Evolutionary conservation across 331 rosid species (phyloP).

Genomic region (Malus hybrid): DNA sequence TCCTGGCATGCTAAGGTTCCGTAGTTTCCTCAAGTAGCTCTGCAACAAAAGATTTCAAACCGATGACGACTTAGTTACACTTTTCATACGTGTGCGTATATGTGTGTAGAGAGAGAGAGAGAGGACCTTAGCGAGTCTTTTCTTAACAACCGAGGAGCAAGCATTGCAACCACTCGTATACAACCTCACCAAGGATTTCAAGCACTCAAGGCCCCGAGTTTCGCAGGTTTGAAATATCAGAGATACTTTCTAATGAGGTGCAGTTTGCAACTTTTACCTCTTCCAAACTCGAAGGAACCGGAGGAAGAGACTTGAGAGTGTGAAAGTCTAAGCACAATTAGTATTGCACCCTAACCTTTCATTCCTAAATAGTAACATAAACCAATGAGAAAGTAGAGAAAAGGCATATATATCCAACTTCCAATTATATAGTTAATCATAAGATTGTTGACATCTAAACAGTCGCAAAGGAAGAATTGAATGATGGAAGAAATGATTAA

Average conservation of each 20-base stretch:
- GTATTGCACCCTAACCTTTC: background rate
- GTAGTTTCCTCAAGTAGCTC: slow-evolving; percentile 41
- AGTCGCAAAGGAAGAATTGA: background rate
- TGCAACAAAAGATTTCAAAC: slow-evolving; percentile 16
- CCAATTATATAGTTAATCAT: background rate
- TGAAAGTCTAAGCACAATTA: too few relatives aligned
- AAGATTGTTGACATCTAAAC: background rate
- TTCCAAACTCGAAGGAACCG: slow-evolving; percentile 57
- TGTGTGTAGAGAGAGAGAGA: background rate
- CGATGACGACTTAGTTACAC: background rate
- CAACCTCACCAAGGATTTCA: slow-evolving; percentile 48
- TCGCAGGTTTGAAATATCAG: slow-evolving; percentile 39
- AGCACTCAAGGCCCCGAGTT: slow-evolving; percentile 52
- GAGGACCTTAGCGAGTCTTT: slow-evolving; percentile 49
- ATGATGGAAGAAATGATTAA: background rate
- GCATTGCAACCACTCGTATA: slow-evolving; percentile 37
- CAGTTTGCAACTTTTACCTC: slow-evolving; percentile 39
- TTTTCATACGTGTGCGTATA: background rate
- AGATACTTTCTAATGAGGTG: slow-evolving; percentile 28
- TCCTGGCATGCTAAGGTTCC: slow-evolving; percentile 54
- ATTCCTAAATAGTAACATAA: background rate
- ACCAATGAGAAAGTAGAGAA: background rate
- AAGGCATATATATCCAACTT: background rate
- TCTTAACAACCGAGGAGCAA: slow-evolving; percentile 31
- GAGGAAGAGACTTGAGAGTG: slow-evolving; percentile 40